Conservation (phyloP, 371 early-diverging fungal species). For the Parasitella parasitica region DNA sequence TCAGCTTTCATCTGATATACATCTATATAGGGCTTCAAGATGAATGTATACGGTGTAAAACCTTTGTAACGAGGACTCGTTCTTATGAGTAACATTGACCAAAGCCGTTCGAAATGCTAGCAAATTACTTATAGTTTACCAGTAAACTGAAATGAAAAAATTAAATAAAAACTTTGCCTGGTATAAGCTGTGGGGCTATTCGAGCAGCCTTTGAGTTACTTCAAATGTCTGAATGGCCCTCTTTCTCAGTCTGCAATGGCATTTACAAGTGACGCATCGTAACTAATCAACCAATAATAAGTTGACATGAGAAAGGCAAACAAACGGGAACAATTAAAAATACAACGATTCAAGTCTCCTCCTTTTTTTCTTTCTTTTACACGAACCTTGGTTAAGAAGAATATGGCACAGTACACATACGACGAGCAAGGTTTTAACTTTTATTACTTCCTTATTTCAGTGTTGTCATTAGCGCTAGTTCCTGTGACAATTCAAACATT, state of each 20-base stretch:
- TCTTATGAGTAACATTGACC: constrained; percentile 12
- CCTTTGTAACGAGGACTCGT: constrained; percentile 12
- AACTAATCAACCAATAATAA: constrained; percentile 3
- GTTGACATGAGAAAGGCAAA: constrained; percentile 6
- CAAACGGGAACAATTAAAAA: background rate
- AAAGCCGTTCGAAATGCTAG: constrained; percentile 12
- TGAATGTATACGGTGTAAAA: constrained; percentile 9
- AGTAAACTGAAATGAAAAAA: background rate
- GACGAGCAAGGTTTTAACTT: constrained; percentile 95
- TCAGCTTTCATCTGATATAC: background rate
- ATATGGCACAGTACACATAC: constrained; percentile 78
- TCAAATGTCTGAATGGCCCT: too few species aligned
- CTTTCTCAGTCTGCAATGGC: background rate
- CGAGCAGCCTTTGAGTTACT: too few species aligned
- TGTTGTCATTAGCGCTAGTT: constrained; percentile 77
- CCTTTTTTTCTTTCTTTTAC: background rate
- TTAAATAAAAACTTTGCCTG: background rate
- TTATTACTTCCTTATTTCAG: constrained; percentile 87
- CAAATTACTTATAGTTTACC: background rate
- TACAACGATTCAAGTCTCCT: background rate
- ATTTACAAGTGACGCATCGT: background rate
- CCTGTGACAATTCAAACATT: constrained; percentile 69
- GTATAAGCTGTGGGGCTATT: too few species aligned
- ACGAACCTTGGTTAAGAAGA: background rate
- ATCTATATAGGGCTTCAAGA: constrained; percentile 10